Evolutionary conservation across 1,139 yeast genomes (phyloP), one percentile per base, ranked within the genome.

Genomic region (Debaryomycetaceae sp.): DNA sequence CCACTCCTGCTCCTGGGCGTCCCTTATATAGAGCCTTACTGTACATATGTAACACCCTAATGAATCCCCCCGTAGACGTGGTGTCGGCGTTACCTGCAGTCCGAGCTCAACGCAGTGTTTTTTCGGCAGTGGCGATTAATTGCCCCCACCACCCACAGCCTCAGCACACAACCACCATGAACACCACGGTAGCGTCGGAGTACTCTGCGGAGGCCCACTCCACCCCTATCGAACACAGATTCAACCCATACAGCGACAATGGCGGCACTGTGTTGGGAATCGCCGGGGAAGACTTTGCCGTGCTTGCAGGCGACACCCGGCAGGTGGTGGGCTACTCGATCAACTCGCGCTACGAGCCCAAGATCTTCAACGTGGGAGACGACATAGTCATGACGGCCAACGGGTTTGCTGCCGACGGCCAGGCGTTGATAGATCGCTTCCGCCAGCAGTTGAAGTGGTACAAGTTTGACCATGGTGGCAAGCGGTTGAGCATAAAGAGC

Each of bases 201-300:
- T 76, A 77, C 53, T 68, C 76, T 6, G 56, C 71, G 16, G 81
- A 75, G 44, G 56, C 55, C 28, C 66, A 64, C 31, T 44, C 64
- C 16, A 71, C 67, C 18, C 95, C 96, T 38, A 85, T 86, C 56
- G 95, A 89, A 61, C 96, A 89, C 58, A 72, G 84, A 53, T 91
- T 91, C 69, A 89, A 91, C 52, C 98, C 98, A 34, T 91, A 91
- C 64, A 71, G 93, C 31, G 96, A 91, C 58, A 88, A 89, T 51
- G 99, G 99, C 45, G 99, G 99, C 48, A 89, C 97, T 5, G 91
- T 89, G 36, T 66, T 91, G 44, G 99, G 97, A 37, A 91, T 91
- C 59, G 96, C 98, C 3, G 98, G 99, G 29, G 85, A 85, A 53
- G 97, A 91, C 58, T 91, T 88, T 51, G 96, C 96, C 18, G 93